These are phyloP conservation scores for Cyberlindnera mycetangii DNA, from an alignment of 805 yeast species.

Conservation along the genomic window DNA sequence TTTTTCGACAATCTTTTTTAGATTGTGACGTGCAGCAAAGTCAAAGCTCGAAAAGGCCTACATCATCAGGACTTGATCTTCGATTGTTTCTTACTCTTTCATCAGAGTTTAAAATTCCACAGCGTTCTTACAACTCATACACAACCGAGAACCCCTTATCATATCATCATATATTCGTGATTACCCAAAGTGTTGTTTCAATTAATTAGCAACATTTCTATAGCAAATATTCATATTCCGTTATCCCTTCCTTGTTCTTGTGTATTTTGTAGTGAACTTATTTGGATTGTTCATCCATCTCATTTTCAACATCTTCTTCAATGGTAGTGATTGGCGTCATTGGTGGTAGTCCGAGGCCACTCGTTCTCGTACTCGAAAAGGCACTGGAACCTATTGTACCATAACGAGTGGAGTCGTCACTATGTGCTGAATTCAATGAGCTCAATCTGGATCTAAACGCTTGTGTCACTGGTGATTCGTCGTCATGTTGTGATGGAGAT, in stretches of 20 bases:
- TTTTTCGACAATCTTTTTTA: conserved; percentile 2
- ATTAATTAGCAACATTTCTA: not conserved
- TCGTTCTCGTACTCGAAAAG: conserved; percentile 15
- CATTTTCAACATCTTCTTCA: conserved; percentile 22
- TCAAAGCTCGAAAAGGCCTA: no score
- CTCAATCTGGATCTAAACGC: conserved; percentile 22
- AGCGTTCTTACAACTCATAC: no score
- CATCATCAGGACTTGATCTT: no score
- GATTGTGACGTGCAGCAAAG: not conserved
- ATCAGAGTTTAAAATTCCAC: no score
- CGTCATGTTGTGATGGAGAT: conserved; percentile 7
- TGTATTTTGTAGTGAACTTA: not conserved
- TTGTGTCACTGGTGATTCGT: conserved; percentile 17
- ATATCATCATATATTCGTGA: not conserved
- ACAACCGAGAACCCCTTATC: no score
- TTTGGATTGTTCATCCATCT: not conserved
- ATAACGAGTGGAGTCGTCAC: conserved; percentile 1
- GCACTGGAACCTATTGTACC: conserved; percentile 16
- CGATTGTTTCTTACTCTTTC: no score
- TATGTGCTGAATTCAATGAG: conserved; percentile 9
- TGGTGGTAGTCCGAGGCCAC: conserved; percentile 12
- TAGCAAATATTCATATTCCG: not conserved
- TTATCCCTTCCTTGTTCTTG: no score
- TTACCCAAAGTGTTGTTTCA: not conserved
- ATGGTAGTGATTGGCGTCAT: conserved; percentile 23